Base-by-base conservation (phyloP, 495 filamentous ascomycete genomes). In the Daldinia caldariorum region DNA sequence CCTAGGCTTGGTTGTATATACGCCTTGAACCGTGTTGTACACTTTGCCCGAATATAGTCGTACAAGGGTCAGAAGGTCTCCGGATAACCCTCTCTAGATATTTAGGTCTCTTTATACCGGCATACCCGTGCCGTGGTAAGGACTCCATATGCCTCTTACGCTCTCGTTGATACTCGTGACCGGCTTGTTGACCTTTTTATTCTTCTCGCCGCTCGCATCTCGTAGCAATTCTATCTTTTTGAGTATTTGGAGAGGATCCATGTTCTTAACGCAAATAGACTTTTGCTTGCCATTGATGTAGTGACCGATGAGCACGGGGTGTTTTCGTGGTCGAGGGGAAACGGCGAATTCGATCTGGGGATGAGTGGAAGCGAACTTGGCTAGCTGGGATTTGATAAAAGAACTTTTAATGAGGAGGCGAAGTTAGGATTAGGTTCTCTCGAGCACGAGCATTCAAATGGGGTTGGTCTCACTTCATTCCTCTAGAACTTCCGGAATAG, bases 71-170 rank as follows among this genome's bases (percentile, higher is more conserved):
- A 37, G 13, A 47, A 5, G 12, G 8, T 18, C 7, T 12, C n/a
- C 58, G 3, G n/a, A 31, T 32, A 6, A 14, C 10, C 14, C 13
- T 6, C 14, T 22, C 34, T 14, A 9, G 14, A 14, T 29, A 1
- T 26, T 26, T 3, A 26, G 26, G 3, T 26, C 1, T 22, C 38
- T 38, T 8, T 78, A 85, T 71, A 85, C 79, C 57, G 56, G 49
- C 79, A 83, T 77, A 6, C 82, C 82, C 13, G 78, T 75, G 63
- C 94, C 93, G 79, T 98, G 95, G 78, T 91, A 97, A 45, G 94
- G 94, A 82, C 88, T 91, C 94, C 94, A 99, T 68, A 98, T 88
- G 63, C 95, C 95, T 83, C 95, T 89, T 13, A 97, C 93, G 81
- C 93, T 94, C 79, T 94, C 89, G 78, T 95, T 97, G 77, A 91